Conservation (phyloP, 768 basidiomycete genomes). For the Lactarius akahatsu region DNA sequence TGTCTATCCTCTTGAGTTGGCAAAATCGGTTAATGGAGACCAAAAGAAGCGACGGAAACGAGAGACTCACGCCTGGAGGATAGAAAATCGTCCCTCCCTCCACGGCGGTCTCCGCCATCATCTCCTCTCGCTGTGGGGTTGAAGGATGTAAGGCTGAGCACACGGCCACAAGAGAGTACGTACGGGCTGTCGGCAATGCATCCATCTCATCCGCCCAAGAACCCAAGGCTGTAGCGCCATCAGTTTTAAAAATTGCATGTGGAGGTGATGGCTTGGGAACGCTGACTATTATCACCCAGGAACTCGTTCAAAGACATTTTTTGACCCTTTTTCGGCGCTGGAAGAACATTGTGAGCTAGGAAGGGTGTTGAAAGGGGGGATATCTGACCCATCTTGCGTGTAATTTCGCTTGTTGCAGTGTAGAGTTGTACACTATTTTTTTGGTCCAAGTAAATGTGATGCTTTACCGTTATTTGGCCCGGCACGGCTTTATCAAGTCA, state of each 20-base stretch:
- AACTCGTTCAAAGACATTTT: constrained; percentile 94
- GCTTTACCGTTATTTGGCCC: constrained; percentile 31
- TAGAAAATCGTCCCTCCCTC: constrained; percentile 57
- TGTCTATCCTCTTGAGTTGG: constrained; percentile 51
- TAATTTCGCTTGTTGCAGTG: constrained; percentile 11
- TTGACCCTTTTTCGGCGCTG: constrained; percentile 89
- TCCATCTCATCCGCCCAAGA: constrained; percentile 99
- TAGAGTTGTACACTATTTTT: constrained; percentile 11
- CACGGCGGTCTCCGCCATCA: constrained; percentile 59
- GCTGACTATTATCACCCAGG: constrained; percentile 80
- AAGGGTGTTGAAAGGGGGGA: constrained; percentile 1
- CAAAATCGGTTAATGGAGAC: neutral
- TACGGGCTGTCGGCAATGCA: constrained; percentile 87
- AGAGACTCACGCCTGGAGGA: constrained; percentile 56
- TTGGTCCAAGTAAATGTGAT: constrained; percentile 21
- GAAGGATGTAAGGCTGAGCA: neutral
- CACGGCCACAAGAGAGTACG: constrained; percentile 38
- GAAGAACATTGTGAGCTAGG: constrained; percentile 6
- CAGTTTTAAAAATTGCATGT: constrained; percentile 22
- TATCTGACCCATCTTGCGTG: constrained; percentile 37
- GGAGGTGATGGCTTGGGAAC: constrained; percentile 29
- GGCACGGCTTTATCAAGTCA: constrained; percentile 10
- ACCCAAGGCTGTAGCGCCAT: constrained; percentile 60
- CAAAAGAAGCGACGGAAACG: constrained; percentile 3
- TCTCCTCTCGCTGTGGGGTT: constrained; percentile 61